Evolutionary conservation across 1,284 basidiomycete genomes (phyloP).

Genomic region (Cutaneotrichosporon daszewskae): DNA sequence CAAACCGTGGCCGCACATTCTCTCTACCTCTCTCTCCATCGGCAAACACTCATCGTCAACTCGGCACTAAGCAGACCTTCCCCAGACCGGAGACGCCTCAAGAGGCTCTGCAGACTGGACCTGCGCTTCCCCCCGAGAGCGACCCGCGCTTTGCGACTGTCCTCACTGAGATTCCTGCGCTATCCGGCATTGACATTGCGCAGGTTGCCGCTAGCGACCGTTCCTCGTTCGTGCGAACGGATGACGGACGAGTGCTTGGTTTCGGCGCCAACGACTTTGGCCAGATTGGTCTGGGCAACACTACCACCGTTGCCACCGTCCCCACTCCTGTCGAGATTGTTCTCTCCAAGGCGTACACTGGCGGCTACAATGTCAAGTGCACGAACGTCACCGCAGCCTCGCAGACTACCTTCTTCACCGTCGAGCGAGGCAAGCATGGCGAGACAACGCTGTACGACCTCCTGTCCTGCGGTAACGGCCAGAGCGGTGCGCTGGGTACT

Average conservation of each 20-base stretch:
- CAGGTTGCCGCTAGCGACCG: constrained; percentile 70
- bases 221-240: constrained; percentile 66
- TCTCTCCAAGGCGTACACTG: constrained; percentile 54
- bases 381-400: constrained; percentile 60
- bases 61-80: constrained; percentile 65
- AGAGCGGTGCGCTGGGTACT: constrained; percentile 78
- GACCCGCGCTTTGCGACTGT: constrained; percentile 65
- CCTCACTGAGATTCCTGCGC: constrained; percentile 72
- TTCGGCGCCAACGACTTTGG: constrained; percentile 84
- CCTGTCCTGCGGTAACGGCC: constrained; percentile 73
- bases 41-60: constrained; percentile 81
- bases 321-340: constrained; percentile 80
- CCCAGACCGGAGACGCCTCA: constrained; percentile 35
- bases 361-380: constrained; percentile 59
- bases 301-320: constrained; percentile 64
- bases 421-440: constrained; percentile 53
- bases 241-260: constrained; percentile 70
- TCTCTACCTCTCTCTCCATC: constrained; percentile 67
- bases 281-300: constrained; percentile 73
- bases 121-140: constrained; percentile 32
- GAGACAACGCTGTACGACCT: constrained; percentile 57
- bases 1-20: constrained; percentile 73
- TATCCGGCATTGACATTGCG: constrained; percentile 59
- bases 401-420: constrained; percentile 61
- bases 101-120: constrained; percentile 27